Conservation (phyloP, 108 stramenopile genomes). For the Discostella stelligeroides region DNA sequence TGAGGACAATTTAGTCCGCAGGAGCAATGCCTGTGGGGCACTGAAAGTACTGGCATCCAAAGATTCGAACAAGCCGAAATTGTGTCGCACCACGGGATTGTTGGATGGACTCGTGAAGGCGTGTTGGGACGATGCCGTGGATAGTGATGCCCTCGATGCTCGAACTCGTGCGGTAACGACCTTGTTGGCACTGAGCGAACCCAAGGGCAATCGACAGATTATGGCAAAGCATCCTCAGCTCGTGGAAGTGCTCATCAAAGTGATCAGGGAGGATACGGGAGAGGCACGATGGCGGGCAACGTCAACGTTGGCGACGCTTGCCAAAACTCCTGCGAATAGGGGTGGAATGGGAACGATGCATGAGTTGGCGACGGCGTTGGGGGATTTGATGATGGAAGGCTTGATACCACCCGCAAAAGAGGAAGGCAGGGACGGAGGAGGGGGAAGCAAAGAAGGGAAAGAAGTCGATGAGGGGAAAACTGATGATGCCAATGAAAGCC, state of each 20-base stretch:
- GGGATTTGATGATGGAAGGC: conserved; percentile 37
- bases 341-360: conserved; percentile 52
- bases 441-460: conserved; percentile 9
- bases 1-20: conserved; percentile 50
- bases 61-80: conserved; percentile 58
- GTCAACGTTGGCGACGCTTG: conserved; percentile 62
- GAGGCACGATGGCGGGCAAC: conserved; percentile 72
- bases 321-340: conserved; percentile 68
- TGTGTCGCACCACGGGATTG: conserved; percentile 74
- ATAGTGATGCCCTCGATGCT: conserved; percentile 62
- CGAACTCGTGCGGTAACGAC: conserved; percentile 63
- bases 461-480: background rate
- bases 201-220: conserved; percentile 72
- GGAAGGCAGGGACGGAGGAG: conserved; percentile 11
- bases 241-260: conserved; percentile 55
- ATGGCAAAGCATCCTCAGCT: conserved; percentile 61
- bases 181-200: conserved; percentile 58
- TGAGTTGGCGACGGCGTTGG: conserved; percentile 49
- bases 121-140: conserved; percentile 33
- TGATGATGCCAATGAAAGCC: background rate
- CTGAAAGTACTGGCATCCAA: conserved; percentile 70
- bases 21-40: conserved; percentile 84
- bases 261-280: conserved; percentile 59
- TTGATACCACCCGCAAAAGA: background rate
- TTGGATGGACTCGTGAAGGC: conserved; percentile 69